Evolutionary conservation across 306 rosid genomes (phyloP).

Genomic region (Fragaria ananassa): DNA sequence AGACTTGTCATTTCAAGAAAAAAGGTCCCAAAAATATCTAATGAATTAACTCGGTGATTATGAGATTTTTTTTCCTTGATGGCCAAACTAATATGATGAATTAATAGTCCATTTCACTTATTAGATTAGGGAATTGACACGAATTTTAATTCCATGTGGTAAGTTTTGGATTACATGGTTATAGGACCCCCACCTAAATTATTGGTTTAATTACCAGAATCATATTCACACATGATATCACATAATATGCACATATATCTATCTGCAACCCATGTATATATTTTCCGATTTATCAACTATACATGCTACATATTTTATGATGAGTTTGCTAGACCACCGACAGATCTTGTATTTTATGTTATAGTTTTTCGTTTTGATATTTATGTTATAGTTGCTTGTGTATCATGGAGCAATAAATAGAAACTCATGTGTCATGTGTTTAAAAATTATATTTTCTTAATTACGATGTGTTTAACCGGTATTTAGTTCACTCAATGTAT

Average conservation of each 20-base stretch:
- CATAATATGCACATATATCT: background rate
- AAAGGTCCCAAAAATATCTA: background rate
- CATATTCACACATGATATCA: no score
- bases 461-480: no score
- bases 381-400: no score
- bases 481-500: no score
- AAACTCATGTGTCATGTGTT: no score
- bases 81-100: background rate
- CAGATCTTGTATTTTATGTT: no score
- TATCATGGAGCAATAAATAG: no score
- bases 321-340: no score
- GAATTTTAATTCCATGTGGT: background rate
- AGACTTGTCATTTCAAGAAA: background rate
- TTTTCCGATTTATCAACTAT: background rate
- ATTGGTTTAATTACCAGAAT: background rate
- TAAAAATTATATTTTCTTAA: no score
- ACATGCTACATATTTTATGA: no score
- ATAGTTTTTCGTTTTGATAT: no score
- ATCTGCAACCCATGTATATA: background rate
- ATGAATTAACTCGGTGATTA: background rate
- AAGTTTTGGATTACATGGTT: background rate
- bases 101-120: background rate
- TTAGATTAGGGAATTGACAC: background rate
- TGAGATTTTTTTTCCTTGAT: background rate
- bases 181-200: background rate